Evolutionary conservation across 345 rosid species (phyloP), one percentile per base, ranked within the genome.

Genomic region (Brassica incana): DNA sequence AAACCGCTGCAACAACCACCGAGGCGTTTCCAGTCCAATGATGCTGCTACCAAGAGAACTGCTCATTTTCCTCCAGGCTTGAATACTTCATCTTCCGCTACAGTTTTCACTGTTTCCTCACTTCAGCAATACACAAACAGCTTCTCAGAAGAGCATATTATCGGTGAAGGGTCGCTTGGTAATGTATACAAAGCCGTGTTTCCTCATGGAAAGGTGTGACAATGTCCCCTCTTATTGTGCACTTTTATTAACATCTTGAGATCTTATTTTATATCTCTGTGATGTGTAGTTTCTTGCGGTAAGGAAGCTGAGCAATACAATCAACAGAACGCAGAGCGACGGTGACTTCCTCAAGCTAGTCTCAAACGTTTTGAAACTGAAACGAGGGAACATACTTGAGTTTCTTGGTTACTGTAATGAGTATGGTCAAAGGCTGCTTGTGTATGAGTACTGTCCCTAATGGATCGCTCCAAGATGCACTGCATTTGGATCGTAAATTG

Each of bases 91-190:
- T 66, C 82, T 84, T 85, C 90, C 16, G 72, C 82, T 38, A 87
- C 71, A 5, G 83, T 82, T 73, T 91, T 91, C 83, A 84, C 88
- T 56, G 79, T 93, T 71, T 95, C 96, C 15, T 85, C 91, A 6
- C 97, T 95, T 81, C 99, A 95, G 88, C 92, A 90, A 75, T 88
- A 84, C 80, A 89, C 99, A 45, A 79, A 88, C 48, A 87, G 92
- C 77, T 95, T 93, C 68, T 84, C 92, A 18, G 91, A 89, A 65
- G 94, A 88, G 74, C 91, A 86, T 75, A 84, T 90, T 61, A 75
- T 95, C 43, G 98, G 99, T 45, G 88, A 91, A 85, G 99, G 96
- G 75, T 76, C 82, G 20, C 85, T 93, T 35, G 93, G 97, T 40
- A 85, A 88, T 71, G 90, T 89, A 35, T 95, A 91, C 74, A 86